A percentile compares a stretch with the other conserved stretches of the same genome.
phyloP scores from a whole-genome alignment of 768 basidiomycete species.

The Kwoniella sp. region DNA sequence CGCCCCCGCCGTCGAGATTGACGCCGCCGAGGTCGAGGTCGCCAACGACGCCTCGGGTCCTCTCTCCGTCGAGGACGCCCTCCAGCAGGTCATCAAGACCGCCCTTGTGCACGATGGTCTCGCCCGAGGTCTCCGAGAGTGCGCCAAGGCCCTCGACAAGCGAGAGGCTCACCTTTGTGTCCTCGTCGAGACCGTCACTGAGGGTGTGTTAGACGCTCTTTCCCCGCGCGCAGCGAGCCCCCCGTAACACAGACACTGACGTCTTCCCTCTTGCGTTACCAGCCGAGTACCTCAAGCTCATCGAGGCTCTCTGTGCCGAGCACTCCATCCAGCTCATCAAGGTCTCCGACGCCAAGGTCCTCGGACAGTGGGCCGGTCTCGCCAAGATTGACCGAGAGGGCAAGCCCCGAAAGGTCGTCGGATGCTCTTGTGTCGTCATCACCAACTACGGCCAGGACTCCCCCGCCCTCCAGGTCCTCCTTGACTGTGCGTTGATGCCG shows the following conservation, averaged over 20 bases:
- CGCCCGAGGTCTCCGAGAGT: conserved; percentile 94
- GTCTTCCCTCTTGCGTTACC: not conserved
- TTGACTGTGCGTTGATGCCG: conserved; percentile 40
- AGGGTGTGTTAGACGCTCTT: conserved; percentile 52
- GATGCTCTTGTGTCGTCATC: conserved; percentile 71
- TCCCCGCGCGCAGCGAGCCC: too few relatives aligned
- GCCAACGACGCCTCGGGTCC: conserved; percentile 87
- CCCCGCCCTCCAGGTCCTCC: conserved; percentile 80
- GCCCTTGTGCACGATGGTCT: conserved; percentile 97
- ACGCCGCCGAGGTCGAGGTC: conserved; percentile 73
- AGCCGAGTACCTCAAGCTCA: conserved; percentile 99
- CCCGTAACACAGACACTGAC: not conserved
- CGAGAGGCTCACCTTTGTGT: conserved; percentile 98
- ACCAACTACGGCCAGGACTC: conserved; percentile 95
- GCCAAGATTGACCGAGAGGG: conserved; percentile 99
- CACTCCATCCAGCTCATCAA: conserved; percentile 99
- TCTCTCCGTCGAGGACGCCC: conserved; percentile 81
- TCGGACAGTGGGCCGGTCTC: conserved; percentile 96
- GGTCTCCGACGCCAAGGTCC: conserved; percentile 93
- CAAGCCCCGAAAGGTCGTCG: conserved; percentile 84
- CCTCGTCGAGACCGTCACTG: conserved; percentile 96
- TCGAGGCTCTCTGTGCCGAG: conserved; percentile 97
- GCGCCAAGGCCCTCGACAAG: conserved; percentile 96
- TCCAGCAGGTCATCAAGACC: conserved; percentile 96
- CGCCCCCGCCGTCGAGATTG: conserved; percentile 51